These are phyloP conservation scores for Trichoderma guizhouense DNA, from an alignment of 2,329 filamentous ascomycete genomes.

Conservation along the genomic window DNA sequence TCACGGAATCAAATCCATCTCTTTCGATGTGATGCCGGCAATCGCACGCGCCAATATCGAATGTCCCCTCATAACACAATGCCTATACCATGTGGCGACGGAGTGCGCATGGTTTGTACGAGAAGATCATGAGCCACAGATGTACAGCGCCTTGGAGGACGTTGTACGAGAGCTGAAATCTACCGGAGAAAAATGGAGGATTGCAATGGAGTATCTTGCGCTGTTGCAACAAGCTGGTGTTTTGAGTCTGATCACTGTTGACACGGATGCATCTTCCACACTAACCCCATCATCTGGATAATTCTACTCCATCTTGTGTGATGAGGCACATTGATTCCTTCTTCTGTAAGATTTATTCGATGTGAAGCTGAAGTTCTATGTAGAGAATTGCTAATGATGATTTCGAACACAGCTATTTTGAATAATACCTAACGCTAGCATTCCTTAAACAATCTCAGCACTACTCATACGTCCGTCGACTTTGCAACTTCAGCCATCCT, in stretches of 20 bases:
- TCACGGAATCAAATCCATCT: constrained; percentile 1
- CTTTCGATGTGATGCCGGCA: background rate
- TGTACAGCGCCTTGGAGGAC: constrained; percentile 8
- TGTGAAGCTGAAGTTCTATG: background rate
- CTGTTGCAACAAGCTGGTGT: background rate
- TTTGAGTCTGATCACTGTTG: background rate
- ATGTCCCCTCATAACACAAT: constrained; percentile 4
- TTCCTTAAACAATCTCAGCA: background rate
- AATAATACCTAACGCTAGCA: background rate
- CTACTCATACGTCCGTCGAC: background rate
- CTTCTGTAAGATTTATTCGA: background rate
- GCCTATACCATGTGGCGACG: constrained; percentile 1
- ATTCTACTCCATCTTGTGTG: background rate
- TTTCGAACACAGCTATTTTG: background rate
- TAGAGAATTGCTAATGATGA: background rate
- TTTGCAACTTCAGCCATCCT: background rate
- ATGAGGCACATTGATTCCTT: background rate
- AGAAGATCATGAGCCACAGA: constrained; percentile 6
- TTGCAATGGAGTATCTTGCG: constrained; percentile 3
- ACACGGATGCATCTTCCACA: background rate
- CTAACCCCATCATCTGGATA: constrained; percentile 4
- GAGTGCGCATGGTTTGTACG: constrained; percentile 12
- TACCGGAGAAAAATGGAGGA: background rate
- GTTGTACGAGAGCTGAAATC: background rate
- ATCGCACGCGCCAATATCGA: constrained; percentile 7